phyloP scores from a whole-genome alignment of 1,139 yeast species.

The Suhomyces coccinellae region DNA sequence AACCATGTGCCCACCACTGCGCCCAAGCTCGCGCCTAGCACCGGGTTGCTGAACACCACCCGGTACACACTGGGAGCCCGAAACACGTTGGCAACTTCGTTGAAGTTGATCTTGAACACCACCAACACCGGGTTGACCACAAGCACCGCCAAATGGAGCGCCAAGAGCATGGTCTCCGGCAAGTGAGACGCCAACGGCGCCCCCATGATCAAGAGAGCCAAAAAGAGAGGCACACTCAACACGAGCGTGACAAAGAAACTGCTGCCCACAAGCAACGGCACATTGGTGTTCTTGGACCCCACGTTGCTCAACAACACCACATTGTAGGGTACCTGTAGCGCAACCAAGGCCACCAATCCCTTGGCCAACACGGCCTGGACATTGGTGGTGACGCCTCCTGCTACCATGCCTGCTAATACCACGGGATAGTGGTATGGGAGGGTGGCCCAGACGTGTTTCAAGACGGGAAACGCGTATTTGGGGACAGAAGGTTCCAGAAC shows the following conservation, averaged over 20 bases:
- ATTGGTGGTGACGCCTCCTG: slow-evolving; percentile 35
- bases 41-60: slow-evolving; percentile 33
- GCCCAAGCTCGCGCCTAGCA: slow-evolving; percentile 46
- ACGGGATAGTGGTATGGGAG: slow-evolving; percentile 53
- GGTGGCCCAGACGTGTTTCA: slow-evolving; percentile 9
- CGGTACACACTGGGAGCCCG: slow-evolving; percentile 24
- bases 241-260: slow-evolving; percentile 43
- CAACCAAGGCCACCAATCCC: slow-evolving; percentile 29
- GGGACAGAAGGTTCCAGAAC: not conserved
- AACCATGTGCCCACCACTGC: slow-evolving; percentile 81
- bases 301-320: slow-evolving; percentile 21
- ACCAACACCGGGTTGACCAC: slow-evolving; percentile 65
- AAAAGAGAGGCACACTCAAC: slow-evolving; percentile 53
- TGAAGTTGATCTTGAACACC: slow-evolving; percentile 56
- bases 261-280: slow-evolving; percentile 34
- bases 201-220: slow-evolving; percentile 68
- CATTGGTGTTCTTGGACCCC: slow-evolving; percentile 27
- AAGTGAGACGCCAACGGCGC: slow-evolving; percentile 70
- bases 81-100: slow-evolving; percentile 26
- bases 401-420: slow-evolving; percentile 37
- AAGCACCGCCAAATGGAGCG: slow-evolving; percentile 65
- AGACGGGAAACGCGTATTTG: slow-evolving; percentile 6
- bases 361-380: slow-evolving; percentile 27
- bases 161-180: slow-evolving; percentile 60
- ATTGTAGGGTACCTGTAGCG: slow-evolving; percentile 32